Evolutionary conservation across 805 yeast species (phyloP), one percentile per base, ranked within the genome.

Genomic region (Candida pseudoglaebosa): DNA sequence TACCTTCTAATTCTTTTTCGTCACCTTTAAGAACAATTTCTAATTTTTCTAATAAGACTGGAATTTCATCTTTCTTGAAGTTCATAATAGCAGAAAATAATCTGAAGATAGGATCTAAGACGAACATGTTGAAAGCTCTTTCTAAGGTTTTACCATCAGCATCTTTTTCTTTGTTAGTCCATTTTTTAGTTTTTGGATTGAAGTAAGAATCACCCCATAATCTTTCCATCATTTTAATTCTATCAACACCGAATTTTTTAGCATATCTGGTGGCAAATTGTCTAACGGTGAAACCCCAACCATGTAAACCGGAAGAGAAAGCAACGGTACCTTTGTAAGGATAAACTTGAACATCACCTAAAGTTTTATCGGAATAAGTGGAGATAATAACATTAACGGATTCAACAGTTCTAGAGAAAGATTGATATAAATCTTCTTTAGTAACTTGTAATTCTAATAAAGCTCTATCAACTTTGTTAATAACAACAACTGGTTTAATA

Each of bases 201-300:
- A 91, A 93, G 93, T 77, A 91, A 73, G 95, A 84, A 79, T 91
- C 98, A 75, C 99, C 99, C 99, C 99, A 91, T 73, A 91, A 82
- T 80, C 97, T 85, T 75, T 87, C 91, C 96, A 88, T 87, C 98
- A 91, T 89, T 87, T 93, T 91, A 49, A 67, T 54, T 71, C 87
- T 82, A 86, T 91, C 97, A 67, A 91, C 98, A 89, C 98, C 98
- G 71, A 93, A 91, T 78, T 91, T 93, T 89, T 90, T 89, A 71
- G 96, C 81, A 83, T 93, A 91, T 79, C 96, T 87, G 76, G 78
- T 73, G 61, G 98, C 97, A 61, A 91, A 91, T 80, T 91, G 98
- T 76, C 99, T 88, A 68, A 91, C 84, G 61, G 99, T 91, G 91
- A 91, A 91, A 70, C 97, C 98, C 99, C 99, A 91, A 75, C 99